phyloP scores from a whole-genome alignment of 257 asterid genomes.

The Fraxinus pennsylvanica region DNA sequence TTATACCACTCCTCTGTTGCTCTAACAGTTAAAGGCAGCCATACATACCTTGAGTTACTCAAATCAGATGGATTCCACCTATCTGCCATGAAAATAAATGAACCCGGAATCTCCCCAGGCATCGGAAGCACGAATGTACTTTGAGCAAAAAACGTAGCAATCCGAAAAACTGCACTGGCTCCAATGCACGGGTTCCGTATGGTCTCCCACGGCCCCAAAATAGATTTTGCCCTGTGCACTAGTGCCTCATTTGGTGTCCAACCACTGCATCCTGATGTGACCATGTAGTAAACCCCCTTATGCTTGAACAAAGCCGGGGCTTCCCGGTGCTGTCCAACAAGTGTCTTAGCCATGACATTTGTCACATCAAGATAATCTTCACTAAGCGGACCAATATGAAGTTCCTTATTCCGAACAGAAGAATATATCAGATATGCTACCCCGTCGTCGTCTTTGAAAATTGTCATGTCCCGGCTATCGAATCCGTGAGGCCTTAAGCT shows the following conservation, averaged over 20 bases:
- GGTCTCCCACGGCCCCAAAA: slow-evolving; percentile 78
- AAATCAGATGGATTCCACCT: slow-evolving; percentile 69
- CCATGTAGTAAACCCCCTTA: slow-evolving; percentile 53
- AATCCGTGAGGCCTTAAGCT: slow-evolving; percentile 66
- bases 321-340: slow-evolving; percentile 68
- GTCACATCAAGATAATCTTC: slow-evolving; percentile 47
- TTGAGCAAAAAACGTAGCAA: slow-evolving; percentile 67
- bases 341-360: slow-evolving; percentile 32
- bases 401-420: slow-evolving; percentile 58
- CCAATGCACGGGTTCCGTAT: slow-evolving; percentile 86
- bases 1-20: slow-evolving; percentile 29
- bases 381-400: slow-evolving; percentile 51
- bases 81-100: slow-evolving; percentile 72
- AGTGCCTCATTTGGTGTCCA: slow-evolving; percentile 84
- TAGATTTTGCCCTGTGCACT: slow-evolving; percentile 70
- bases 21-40: slow-evolving; percentile 68
- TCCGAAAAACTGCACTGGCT: slow-evolving; percentile 50
- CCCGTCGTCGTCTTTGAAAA: slow-evolving; percentile 65
- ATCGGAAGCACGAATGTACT: slow-evolving; percentile 64
- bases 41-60: slow-evolving; percentile 66
- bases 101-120: slow-evolving; percentile 46
- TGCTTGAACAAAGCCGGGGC: slow-evolving; percentile 77
- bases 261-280: slow-evolving; percentile 87
- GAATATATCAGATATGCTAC: slow-evolving; percentile 58
- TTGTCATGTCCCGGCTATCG: slow-evolving; percentile 72